phyloP scores from a whole-genome alignment of 495 filamentous ascomycete species.

The Geopyxis carbonaria region DNA sequence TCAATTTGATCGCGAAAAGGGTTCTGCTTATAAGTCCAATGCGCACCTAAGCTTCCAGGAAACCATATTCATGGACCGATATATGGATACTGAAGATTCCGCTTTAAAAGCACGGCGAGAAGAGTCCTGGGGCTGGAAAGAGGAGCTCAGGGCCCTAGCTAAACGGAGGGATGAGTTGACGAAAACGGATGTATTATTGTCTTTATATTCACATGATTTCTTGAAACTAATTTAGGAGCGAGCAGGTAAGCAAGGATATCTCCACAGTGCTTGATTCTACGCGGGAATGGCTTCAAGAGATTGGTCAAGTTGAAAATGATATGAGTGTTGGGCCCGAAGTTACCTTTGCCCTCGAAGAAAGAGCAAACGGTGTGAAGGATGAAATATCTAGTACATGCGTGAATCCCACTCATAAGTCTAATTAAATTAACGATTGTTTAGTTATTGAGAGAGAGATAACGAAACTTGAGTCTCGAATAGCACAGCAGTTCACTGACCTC shows the following conservation, averaged over 20 bases:
- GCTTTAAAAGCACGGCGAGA: slow-evolving; percentile 43
- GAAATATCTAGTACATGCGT: too few species aligned
- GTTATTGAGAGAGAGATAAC: slow-evolving; percentile 34
- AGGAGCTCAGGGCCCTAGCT: slow-evolving; percentile 40
- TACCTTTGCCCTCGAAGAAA: too few species aligned
- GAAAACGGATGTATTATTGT: slow-evolving; percentile 29
- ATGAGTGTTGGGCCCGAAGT: too few species aligned
- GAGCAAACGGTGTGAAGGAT: too few species aligned
- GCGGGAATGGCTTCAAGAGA: slow-evolving; percentile 17
- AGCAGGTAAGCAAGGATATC: slow-evolving; percentile 21
- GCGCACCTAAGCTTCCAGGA: slow-evolving; percentile 59
- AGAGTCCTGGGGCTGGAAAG: slow-evolving; percentile 58
- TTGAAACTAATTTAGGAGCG: slow-evolving; percentile 16
- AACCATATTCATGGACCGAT: slow-evolving; percentile 73
- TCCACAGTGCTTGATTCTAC: slow-evolving; percentile 17
- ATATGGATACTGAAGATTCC: slow-evolving; percentile 49
- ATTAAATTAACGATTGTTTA: too few species aligned
- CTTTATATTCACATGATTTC: not conserved
- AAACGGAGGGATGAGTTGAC: slow-evolving; percentile 32
- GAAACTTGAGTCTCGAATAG: slow-evolving; percentile 35
- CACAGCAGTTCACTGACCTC: slow-evolving; percentile 44
- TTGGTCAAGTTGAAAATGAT: too few species aligned
- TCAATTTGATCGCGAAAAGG: slow-evolving; percentile 44
- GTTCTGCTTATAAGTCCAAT: slow-evolving; percentile 53
- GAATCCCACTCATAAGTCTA: too few species aligned